Evolutionary conservation across 352 stramenopile species (phyloP), one percentile per base, ranked within the genome.

Genomic region (Pythium periplocum): DNA sequence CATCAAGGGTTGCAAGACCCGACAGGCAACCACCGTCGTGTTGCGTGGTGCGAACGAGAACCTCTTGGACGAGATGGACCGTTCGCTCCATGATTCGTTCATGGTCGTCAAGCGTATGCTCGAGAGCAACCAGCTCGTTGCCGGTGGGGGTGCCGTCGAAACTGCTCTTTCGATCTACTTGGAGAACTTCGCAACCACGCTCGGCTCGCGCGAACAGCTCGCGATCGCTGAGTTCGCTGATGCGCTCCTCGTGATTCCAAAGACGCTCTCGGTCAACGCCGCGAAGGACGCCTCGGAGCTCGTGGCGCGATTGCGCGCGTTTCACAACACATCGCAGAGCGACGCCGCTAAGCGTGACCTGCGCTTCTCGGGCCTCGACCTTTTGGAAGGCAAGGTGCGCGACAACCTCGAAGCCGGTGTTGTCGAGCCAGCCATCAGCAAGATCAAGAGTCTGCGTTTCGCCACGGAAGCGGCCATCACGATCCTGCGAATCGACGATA

Each of bases 31-130:
- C 17, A 99, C 96, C 0, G 93, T 99, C 58, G 92, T 99, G 31
- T 80, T 99, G 51, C 91, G 97, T 34, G 97, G 97, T 37, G 97
- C 97, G 35, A 99, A 99, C 83, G 97, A 99, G 64, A 99, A 98
- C 82, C 97, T 99, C 87, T 78, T 98, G 8, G 96, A 99, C 67
- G 97, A 99, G 78, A 99, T 99, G 93, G 96, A 99, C 72, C 87
- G 97, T 38, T 98, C 97, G 26, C 84, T 99, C 55, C 96, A 99
- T 69, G 97, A 99, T 77, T 92, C 94, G 41, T 83, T 99, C 46
- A 99, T 98, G 85, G 95, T 99, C n/a, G 93, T 99, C 17, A 99
- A 99, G 85, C 87, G 97, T 44, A 98, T 99, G 90, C 83, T 99
- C n/a, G 97, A 99, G 80, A 98, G 85, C 61, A 99, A 98, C 72